Conservation (phyloP, 345 rosid species). For the Populus simonii region DNA sequence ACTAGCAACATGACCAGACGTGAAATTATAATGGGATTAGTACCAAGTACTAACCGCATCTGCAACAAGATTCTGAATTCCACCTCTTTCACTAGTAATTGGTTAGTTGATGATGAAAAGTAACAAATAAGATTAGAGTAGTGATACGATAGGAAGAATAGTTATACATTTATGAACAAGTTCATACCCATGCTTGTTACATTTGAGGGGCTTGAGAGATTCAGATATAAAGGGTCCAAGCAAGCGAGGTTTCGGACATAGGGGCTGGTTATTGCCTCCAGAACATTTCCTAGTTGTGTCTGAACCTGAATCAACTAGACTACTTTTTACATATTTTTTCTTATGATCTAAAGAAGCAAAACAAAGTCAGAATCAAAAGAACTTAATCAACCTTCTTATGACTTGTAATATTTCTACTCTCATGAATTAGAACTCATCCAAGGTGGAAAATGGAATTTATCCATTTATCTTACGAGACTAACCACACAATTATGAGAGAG, state of each 20-base stretch:
- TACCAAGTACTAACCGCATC: constrained; percentile 40
- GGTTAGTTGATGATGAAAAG: constrained; percentile 40
- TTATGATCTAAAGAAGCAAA: background rate
- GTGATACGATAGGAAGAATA: background rate
- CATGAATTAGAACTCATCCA: background rate
- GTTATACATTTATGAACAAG: background rate
- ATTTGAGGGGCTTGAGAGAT: constrained; percentile 52
- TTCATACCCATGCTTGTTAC: constrained; percentile 48
- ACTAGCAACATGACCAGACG: background rate
- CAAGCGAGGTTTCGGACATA: constrained; percentile 79
- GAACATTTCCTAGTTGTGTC: constrained; percentile 14
- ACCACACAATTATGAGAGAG: constrained; percentile 4
- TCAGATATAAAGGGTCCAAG: constrained; percentile 48
- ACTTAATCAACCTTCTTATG: background rate
- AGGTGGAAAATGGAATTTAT: background rate
- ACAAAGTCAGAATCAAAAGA: background rate
- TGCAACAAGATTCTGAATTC: constrained; percentile 34
- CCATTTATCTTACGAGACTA: background rate
- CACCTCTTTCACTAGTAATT: constrained; percentile 38
- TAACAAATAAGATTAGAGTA: too few species aligned
- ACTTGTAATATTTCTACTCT: background rate
- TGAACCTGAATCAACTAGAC: constrained; percentile 32
- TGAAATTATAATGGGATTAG: background rate
- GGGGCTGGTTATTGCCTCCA: constrained; percentile 24
- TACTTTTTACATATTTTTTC: constrained; percentile 42